Conservation (phyloP, 306 rosid species). For the Citrullus mucosospermus region DNA sequence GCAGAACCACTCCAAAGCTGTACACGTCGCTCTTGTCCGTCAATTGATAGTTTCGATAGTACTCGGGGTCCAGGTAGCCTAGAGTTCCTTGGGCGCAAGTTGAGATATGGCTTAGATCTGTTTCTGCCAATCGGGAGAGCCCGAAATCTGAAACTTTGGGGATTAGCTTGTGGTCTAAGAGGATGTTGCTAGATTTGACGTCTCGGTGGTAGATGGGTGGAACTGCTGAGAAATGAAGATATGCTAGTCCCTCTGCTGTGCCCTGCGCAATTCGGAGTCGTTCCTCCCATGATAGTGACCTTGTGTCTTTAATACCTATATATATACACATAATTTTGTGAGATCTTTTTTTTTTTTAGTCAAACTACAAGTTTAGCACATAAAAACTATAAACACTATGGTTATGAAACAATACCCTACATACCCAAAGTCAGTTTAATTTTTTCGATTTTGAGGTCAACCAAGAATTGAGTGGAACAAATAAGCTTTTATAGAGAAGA, state of each 20-base stretch:
- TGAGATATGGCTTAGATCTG: constrained; percentile 66
- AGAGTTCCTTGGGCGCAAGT: constrained; percentile 82
- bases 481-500: no score
- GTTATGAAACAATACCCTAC: no score
- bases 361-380: no score
- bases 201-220: constrained; percentile 82
- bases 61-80: constrained; percentile 65
- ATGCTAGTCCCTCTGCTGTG: constrained; percentile 54
- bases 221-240: constrained; percentile 63
- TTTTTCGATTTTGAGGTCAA: no score
- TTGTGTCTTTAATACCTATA: constrained; percentile 6
- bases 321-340: neutral
- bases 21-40: constrained; percentile 73
- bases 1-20: constrained; percentile 55
- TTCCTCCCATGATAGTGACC: constrained; percentile 28
- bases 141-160: constrained; percentile 73
- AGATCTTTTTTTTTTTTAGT: no score
- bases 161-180: constrained; percentile 34
- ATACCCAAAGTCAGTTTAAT: no score
- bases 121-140: constrained; percentile 54
- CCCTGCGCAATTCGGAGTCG: constrained; percentile 56
- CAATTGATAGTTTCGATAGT: constrained; percentile 51
- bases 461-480: no score
- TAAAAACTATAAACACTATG: no score
- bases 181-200: constrained; percentile 70